phyloP scores from a whole-genome alignment of 2,329 filamentous ascomycete species.

The Zarea fungicola region DNA sequence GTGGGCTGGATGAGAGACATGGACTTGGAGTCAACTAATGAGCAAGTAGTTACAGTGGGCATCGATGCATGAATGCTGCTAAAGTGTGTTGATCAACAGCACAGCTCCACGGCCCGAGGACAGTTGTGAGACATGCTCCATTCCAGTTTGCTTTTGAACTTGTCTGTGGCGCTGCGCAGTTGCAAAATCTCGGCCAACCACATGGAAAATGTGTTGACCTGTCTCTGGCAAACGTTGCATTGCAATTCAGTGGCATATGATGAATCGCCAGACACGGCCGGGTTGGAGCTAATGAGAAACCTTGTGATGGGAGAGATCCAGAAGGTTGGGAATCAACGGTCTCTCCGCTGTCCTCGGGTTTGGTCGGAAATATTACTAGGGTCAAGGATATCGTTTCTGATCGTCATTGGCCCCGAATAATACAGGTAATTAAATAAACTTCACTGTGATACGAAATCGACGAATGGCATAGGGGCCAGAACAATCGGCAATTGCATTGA shows the following conservation, averaged over 20 bases:
- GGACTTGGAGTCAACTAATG: too few relatives aligned
- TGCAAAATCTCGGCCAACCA: slow-evolving; percentile 2
- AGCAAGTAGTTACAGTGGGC: too few relatives aligned
- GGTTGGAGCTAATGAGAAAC: background rate
- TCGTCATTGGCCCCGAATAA: background rate
- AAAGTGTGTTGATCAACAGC: too few relatives aligned
- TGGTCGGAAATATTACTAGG: too few relatives aligned
- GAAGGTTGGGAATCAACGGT: too few relatives aligned
- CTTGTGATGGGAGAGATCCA: too few relatives aligned
- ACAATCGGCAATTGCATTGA: background rate
- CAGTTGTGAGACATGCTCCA: background rate
- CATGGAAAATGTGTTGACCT: background rate
- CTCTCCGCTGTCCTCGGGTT: too few relatives aligned
- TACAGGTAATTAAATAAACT: background rate
- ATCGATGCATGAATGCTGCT: slow-evolving; percentile 1
- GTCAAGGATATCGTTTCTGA: too few relatives aligned
- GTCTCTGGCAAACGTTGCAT: background rate
- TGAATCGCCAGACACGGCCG: background rate
- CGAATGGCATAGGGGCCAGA: too few relatives aligned
- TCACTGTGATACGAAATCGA: too few relatives aligned
- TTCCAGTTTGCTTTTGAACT: background rate
- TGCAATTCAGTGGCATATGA: background rate
- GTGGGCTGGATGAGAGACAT: too few relatives aligned
- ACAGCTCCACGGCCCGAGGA: background rate
- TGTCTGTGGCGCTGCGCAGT: background rate